Conservation (phyloP, 2,329 filamentous ascomycete genomes). For the Coleophoma crateriformis region DNA sequence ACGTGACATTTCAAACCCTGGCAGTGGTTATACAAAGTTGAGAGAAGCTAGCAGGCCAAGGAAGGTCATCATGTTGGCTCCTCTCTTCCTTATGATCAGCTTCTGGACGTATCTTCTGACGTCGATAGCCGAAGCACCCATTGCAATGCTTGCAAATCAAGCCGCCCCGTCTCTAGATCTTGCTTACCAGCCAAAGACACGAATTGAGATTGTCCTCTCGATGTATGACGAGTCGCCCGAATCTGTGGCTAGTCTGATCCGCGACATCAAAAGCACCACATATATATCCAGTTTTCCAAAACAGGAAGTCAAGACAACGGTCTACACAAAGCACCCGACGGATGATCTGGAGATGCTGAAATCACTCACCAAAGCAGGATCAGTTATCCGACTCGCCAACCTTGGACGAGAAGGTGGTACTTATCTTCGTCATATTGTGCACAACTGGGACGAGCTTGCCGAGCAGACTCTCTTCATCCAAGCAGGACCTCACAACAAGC, state of each 20-base stretch:
- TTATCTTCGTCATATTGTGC: constrained; percentile 40
- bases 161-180: constrained; percentile 6
- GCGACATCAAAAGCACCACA: constrained; percentile 14
- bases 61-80: constrained; percentile 1
- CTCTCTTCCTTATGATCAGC: constrained; percentile 1
- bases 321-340: constrained; percentile 20
- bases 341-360: constrained; percentile 12
- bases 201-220: constrained; percentile 22
- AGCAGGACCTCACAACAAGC: constrained; percentile 30
- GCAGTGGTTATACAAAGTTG: background rate
- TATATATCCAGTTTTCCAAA: constrained; percentile 10
- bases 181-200: constrained; percentile 7
- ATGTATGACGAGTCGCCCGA: constrained; percentile 18
- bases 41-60: constrained; percentile 4
- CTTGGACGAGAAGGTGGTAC: constrained; percentile 40
- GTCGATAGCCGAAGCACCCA: constrained; percentile 2
- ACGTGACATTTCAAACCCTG: background rate
- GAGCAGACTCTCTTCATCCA: constrained; percentile 39
- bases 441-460: constrained; percentile 36
- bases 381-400: constrained; percentile 28
- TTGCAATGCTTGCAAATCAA: background rate
- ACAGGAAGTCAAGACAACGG: constrained; percentile 9
- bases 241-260: constrained; percentile 12
- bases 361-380: constrained; percentile 13
- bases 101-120: constrained; percentile 5